Conservation (phyloP, 2,329 filamentous ascomycete genomes). For the Periconia sp. region DNA sequence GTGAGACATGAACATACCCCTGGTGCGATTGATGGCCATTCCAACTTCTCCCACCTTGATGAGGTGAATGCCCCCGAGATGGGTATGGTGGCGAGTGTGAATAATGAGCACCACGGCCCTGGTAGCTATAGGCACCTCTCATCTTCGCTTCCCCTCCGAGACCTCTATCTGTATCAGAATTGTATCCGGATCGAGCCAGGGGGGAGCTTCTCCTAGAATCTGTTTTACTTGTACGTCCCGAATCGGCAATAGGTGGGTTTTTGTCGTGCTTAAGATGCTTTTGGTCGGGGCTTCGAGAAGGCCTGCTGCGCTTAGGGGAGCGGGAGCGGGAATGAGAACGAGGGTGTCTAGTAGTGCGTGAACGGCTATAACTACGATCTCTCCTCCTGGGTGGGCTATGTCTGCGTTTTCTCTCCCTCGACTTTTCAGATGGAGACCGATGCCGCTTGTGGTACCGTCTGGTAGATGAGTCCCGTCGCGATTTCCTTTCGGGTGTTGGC, state of each 20-base stretch:
- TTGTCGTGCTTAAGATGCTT: constrained; percentile 22
- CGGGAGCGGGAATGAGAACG: constrained; percentile 30
- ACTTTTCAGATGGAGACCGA: constrained; percentile 23
- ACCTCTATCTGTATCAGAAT: constrained; percentile 33
- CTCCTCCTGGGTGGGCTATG: constrained; percentile 18
- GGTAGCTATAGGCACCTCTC: constrained; percentile 39
- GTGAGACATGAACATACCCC: constrained; percentile 47
- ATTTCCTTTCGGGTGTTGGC: constrained; percentile 30
- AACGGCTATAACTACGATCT: constrained; percentile 30
- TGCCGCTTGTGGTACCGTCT: constrained; percentile 27
- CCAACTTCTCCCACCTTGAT: constrained; percentile 58
- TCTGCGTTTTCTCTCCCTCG: constrained; percentile 22
- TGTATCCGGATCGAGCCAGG: constrained; percentile 27
- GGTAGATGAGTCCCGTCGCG: constrained; percentile 31
- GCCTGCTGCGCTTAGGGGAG: constrained; percentile 29
- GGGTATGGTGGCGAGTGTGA: constrained; percentile 62
- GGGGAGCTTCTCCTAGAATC: constrained; percentile 30
- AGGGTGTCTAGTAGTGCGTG: constrained; percentile 16
- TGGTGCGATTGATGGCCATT: constrained; percentile 50
- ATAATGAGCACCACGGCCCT: constrained; percentile 48
- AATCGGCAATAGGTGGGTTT: constrained; percentile 16
- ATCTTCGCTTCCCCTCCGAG: constrained; percentile 33
- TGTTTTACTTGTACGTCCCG: constrained; percentile 12
- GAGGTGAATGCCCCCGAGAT: constrained; percentile 64
- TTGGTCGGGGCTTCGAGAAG: constrained; percentile 27